phyloP scores from a whole-genome alignment of 108 stramenopile species.

The Skeletonema menzelii region DNA sequence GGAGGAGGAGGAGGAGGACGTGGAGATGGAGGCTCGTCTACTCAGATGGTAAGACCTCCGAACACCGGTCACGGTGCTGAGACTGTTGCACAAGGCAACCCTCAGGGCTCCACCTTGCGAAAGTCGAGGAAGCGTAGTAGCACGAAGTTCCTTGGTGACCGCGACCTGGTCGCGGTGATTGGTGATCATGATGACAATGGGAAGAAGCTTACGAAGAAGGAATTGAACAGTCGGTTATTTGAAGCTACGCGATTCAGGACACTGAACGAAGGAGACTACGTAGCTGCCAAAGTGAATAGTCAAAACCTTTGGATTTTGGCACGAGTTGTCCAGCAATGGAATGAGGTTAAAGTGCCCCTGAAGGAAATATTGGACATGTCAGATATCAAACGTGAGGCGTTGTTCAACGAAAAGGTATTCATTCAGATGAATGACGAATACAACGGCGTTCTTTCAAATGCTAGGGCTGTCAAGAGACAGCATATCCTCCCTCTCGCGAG shows the following conservation, averaged over 20 bases:
- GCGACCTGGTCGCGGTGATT: background rate
- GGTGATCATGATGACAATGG: conserved; percentile 23
- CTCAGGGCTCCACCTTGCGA: conserved; percentile 65
- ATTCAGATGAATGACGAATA: conserved; percentile 73
- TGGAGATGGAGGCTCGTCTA: background rate
- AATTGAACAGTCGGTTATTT: conserved; percentile 56
- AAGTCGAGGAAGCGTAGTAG: conserved; percentile 48
- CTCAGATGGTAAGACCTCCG: background rate
- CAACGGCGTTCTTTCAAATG: conserved; percentile 20
- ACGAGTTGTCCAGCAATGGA: conserved; percentile 60
- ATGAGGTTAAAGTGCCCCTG: conserved; percentile 23
- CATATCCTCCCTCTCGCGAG: conserved; percentile 72
- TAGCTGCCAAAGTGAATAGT: conserved; percentile 58
- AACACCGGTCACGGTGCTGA: background rate
- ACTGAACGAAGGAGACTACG: conserved; percentile 64
- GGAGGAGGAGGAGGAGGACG: conserved; percentile 2
- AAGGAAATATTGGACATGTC: conserved; percentile 57
- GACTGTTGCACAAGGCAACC: conserved; percentile 28
- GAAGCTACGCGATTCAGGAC: conserved; percentile 61
- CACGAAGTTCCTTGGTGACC: background rate
- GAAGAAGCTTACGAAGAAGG: conserved; percentile 57
- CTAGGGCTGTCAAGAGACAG: conserved; percentile 41
- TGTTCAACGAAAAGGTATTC: conserved; percentile 63
- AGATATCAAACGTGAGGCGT: conserved; percentile 51
- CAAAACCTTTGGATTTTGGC: conserved; percentile 78